Percentiles rank a stretch among this genome's conserved stretches.
phyloP scores from a whole-genome alignment of 345 rosid genomes.

The Linum usitatissimum region DNA sequence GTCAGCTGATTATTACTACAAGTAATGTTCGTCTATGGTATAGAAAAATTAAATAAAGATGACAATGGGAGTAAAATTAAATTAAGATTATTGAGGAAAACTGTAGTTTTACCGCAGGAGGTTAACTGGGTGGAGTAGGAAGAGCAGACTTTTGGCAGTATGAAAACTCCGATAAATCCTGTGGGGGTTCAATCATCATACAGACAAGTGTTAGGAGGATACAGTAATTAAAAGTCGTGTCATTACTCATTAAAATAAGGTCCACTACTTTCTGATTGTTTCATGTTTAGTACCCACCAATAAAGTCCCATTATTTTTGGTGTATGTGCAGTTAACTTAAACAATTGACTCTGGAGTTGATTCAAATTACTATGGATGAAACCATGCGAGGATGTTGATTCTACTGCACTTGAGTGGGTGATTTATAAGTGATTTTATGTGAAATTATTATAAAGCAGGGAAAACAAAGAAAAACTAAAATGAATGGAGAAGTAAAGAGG shows the following conservation, averaged over 20 bases:
- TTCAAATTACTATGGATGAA: too few relatives aligned
- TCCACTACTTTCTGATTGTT: too few relatives aligned
- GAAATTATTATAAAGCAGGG: too few relatives aligned
- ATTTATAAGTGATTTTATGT: too few relatives aligned
- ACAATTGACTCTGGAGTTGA: too few relatives aligned
- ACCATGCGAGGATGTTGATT: too few relatives aligned
- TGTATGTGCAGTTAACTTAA: too few relatives aligned
- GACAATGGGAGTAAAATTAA: not conserved
- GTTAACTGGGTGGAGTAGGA: constrained; percentile 50
- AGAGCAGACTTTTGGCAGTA: constrained; percentile 64
- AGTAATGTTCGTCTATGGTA: not conserved
- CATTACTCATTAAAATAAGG: not conserved
- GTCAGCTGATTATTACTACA: not conserved
- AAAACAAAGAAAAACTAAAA: too few relatives aligned
- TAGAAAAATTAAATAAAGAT: not conserved
- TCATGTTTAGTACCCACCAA: too few relatives aligned
- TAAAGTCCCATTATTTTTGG: too few relatives aligned
- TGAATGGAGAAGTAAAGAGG: not conserved
- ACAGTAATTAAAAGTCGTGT: not conserved
- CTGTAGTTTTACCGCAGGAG: constrained; percentile 40
- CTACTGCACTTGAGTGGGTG: too few relatives aligned
- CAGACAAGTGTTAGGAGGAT: constrained; percentile 1
- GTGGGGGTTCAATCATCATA: constrained; percentile 12
- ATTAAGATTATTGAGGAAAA: not conserved
- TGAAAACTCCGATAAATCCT: constrained; percentile 81